Percentiles rank a stretch among this genome's conserved stretches.
Evolutionary conservation across 2,329 filamentous ascomycete genomes (phyloP).

Genomic region (Berkeleyomyces rouxiae): DNA sequence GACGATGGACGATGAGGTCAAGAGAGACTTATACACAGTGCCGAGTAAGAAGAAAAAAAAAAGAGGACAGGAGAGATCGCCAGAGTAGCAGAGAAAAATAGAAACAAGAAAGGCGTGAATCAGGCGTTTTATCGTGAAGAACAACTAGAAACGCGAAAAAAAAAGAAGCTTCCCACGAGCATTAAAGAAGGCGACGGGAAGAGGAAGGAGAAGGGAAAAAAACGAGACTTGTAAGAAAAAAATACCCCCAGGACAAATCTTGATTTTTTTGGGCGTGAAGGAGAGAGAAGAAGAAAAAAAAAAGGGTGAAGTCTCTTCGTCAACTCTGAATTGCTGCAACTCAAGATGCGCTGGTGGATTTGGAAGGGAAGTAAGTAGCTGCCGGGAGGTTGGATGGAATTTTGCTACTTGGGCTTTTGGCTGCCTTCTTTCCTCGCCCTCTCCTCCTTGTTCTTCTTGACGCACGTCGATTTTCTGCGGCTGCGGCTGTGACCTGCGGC

Average conservation of each 20-base stretch:
- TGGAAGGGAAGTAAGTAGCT: neutral
- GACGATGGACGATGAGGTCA: neutral
- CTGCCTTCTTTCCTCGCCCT: neutral
- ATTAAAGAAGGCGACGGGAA: conserved; percentile 12
- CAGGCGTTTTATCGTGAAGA: neutral
- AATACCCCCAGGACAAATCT: neutral
- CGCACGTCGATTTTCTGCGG: neutral
- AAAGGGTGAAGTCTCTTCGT: neutral
- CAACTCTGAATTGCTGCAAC: neutral
- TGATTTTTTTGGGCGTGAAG: neutral
- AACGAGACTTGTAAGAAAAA: neutral
- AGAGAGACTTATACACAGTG: conserved; percentile 7
- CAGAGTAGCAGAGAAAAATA: neutral
- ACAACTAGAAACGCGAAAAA: neutral
- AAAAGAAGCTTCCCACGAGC: neutral
- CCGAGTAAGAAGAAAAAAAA: neutral
- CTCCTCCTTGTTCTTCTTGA: neutral
- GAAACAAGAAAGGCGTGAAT: neutral
- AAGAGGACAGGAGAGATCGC: neutral
- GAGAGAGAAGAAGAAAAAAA: neutral
- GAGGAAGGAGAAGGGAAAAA: conserved; percentile 1
- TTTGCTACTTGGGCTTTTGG: neutral
- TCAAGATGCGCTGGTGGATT: neutral
- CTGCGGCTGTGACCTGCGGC: neutral
- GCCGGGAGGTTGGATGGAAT: neutral